A percentile compares a stretch with the other conserved stretches of the same genome.
These are phyloP conservation scores for Comarum palustre DNA, from an alignment of 306 rosid species.

Conservation along the genomic window DNA sequence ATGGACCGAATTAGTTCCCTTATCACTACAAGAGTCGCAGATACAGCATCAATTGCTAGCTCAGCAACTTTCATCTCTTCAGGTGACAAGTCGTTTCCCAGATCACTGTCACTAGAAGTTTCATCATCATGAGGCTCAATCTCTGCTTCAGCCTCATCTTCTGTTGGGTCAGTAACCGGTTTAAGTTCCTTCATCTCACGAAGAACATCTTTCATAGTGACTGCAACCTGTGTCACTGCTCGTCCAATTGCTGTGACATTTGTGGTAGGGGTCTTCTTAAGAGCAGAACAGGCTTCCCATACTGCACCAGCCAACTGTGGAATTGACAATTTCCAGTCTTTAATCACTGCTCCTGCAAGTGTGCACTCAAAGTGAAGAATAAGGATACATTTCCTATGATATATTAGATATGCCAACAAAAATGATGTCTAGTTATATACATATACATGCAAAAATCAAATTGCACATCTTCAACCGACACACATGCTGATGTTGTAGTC, in stretches of 20 bases:
- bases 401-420: neutral
- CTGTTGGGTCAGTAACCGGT: slow-evolving; percentile 42
- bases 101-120: slow-evolving; percentile 48
- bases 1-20: slow-evolving; percentile 79
- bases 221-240: slow-evolving; percentile 75
- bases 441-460: neutral
- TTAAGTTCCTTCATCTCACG: slow-evolving; percentile 94
- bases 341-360: slow-evolving; percentile 46
- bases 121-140: slow-evolving; percentile 36
- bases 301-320: slow-evolving; percentile 74
- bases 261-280: slow-evolving; percentile 71
- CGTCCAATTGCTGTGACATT: slow-evolving; percentile 83
- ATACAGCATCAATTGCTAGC: slow-evolving; percentile 48
- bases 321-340: slow-evolving; percentile 45
- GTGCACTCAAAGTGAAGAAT: slow-evolving; percentile 28
- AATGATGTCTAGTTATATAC: neutral
- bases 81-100: slow-evolving; percentile 82
- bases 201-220: slow-evolving; percentile 81
- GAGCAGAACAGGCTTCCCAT: slow-evolving; percentile 82
- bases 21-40: slow-evolving; percentile 50
- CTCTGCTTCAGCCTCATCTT: slow-evolving; percentile 32
- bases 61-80: slow-evolving; percentile 83
- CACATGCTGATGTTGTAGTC: neutral
- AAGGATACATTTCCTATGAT: neutral
- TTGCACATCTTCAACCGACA: neutral